Base-by-base conservation (phyloP, 352 stramenopile genomes). In the Globisporangium viniferum region DNA sequence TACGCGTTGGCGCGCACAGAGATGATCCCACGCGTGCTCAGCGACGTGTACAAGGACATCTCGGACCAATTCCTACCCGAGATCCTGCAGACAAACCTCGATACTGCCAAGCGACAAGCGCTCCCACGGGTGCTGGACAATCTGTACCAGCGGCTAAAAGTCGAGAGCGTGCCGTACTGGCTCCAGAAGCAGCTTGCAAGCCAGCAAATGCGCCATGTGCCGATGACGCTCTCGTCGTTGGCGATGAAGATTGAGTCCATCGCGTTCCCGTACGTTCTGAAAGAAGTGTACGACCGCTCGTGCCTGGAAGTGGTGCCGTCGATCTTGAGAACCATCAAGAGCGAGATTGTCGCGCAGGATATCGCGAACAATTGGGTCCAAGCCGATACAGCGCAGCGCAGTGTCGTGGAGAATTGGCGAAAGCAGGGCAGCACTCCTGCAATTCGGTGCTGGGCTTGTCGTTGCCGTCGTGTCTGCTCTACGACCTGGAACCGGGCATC, bases 251-350 rank as follows among this genome's bases (percentile, higher is more conserved):
- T 91, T 22, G 68, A 78, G 39, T 68, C 67, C 10, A 70, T 90
- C 15, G 81, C 84, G 14, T 88, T 91, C 48, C 86, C 83, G 18
- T 91, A 90, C 53, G 76, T 82, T 33, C 22, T 91, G 27, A 73
- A 79, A 44, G 84, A 90, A 66, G 70, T 86, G 7, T 91, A 82
- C 20, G 74, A 88, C 22, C 73, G 82, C 15, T 73, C 86, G 0
- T 89, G 86, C 35, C 68, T 93, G 6, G 84, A 93, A 63, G 76
- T 63, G 0, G 82, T 93, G 48, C 83, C 86, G 7, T 85, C 74
- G 48, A 60, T 90, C 7, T 36, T 93, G 44, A 74, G 75, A 5
- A 70, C 82, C 9, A 90, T 93, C 75, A 90, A 91, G 66, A 75
- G 56, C 51, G 82, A 91, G 61, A 81, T 93, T 63, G 77, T 90